phyloP scores from a whole-genome alignment of 169 alveolate species.

The Plasmodium yoelii region DNA sequence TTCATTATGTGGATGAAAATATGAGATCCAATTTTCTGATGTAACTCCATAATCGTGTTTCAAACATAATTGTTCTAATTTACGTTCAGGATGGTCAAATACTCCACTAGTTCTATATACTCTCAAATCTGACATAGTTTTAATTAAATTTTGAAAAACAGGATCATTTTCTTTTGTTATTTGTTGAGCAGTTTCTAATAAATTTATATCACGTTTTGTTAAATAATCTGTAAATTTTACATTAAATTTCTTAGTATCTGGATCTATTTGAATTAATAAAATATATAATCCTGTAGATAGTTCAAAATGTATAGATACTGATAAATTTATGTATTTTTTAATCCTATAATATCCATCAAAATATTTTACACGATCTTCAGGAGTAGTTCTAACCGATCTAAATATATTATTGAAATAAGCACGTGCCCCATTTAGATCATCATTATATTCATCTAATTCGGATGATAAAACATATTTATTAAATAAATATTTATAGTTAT shows the following conservation, averaged over 20 bases:
- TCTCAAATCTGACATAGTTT: too few species aligned
- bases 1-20: constrained; percentile 45
- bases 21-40: constrained; percentile 44
- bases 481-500: too few species aligned
- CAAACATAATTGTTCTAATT: constrained; percentile 31
- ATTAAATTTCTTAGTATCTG: not conserved
- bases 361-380: too few species aligned
- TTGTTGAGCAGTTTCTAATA: not conserved
- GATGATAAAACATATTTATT: too few species aligned
- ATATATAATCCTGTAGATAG: not conserved
- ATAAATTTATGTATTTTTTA: constrained; percentile 1
- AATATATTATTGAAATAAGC: too few species aligned
- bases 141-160: not conserved
- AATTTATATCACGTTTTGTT: not conserved
- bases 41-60: constrained; percentile 27
- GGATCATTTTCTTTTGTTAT: not conserved
- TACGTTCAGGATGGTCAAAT: not conserved
- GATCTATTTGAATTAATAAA: constrained; percentile 1
- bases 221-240: constrained; percentile 10
- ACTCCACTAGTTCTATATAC: not conserved
- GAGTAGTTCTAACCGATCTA: too few species aligned
- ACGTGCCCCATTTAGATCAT: too few species aligned
- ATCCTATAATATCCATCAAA: too few species aligned
- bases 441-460: too few species aligned
- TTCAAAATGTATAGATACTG: constrained; percentile 2